phyloP scores from a whole-genome alignment of 768 basidiomycete genomes.

The Erythrobasidium yunnanense region DNA sequence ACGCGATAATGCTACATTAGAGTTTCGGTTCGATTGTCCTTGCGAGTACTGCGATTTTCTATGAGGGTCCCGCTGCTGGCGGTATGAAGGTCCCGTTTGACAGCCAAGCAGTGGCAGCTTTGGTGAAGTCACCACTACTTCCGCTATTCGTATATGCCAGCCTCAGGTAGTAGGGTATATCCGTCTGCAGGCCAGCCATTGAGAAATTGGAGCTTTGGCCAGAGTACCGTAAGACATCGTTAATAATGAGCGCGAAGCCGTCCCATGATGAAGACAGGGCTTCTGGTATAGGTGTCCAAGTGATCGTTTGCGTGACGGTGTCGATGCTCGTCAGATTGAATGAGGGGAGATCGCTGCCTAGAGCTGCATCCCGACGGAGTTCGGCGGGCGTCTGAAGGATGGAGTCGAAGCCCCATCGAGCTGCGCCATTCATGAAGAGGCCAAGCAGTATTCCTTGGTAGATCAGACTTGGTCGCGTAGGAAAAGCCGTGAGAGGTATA shows the following conservation, averaged over 20 bases:
- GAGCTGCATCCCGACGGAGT: constrained; percentile 61
- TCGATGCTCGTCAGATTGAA: constrained; percentile 66
- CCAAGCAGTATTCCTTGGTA: constrained; percentile 74
- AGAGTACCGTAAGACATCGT: constrained; percentile 71
- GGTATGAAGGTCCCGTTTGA: constrained; percentile 74
- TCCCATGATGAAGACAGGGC: constrained; percentile 51
- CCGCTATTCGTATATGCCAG: constrained; percentile 39
- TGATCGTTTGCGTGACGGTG: constrained; percentile 43
- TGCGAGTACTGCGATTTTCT: neutral
- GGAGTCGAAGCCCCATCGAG: constrained; percentile 66
- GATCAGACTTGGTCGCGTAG: constrained; percentile 65
- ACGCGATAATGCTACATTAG: too few species aligned
- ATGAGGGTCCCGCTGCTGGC: constrained; percentile 51
- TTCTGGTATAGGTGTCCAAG: constrained; percentile 50
- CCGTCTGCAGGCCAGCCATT: constrained; percentile 52
- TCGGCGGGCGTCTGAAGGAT: constrained; percentile 63
- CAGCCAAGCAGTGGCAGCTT: constrained; percentile 57
- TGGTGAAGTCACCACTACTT: constrained; percentile 61
- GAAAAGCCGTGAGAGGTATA: constrained; percentile 67
- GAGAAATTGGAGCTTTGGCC: constrained; percentile 62
- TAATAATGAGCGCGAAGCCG: constrained; percentile 61
- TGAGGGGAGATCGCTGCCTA: constrained; percentile 58
- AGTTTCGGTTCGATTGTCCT: too few species aligned
- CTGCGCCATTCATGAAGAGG: constrained; percentile 60
- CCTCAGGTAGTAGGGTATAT: constrained; percentile 43